These are phyloP conservation scores for Dictyostelium brefeldianum DNA, from an alignment of 78 protist genomes.

Conservation along the genomic window DNA sequence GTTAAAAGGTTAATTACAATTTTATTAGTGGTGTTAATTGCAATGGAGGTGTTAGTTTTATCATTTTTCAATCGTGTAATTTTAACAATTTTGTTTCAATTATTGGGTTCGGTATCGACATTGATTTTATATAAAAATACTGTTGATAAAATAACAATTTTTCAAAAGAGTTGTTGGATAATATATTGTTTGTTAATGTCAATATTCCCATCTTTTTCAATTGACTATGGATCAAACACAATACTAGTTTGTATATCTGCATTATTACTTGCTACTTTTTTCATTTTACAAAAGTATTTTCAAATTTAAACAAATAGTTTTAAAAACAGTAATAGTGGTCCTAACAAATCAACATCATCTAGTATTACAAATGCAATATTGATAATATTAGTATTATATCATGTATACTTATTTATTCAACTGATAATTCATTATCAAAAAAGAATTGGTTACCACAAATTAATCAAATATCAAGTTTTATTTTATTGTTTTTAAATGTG, in stretches of 20 bases:
- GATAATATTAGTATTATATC: slow-evolving; percentile 47
- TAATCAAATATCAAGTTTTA: slow-evolving; percentile 59
- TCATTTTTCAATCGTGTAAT: slow-evolving; percentile 58
- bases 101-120: slow-evolving; percentile 9
- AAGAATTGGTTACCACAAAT: slow-evolving; percentile 71
- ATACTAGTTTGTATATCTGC: slow-evolving; percentile 24
- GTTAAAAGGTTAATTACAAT: neutral
- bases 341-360: neutral
- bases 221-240: slow-evolving; percentile 54
- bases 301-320: neutral
- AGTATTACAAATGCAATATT: neutral
- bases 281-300: neutral
- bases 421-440: slow-evolving; percentile 68
- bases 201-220: slow-evolving; percentile 34
- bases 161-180: slow-evolving; percentile 64
- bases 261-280: neutral
- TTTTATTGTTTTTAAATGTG: slow-evolving; percentile 2
- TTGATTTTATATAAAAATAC: neutral
- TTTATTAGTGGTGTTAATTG: neutral
- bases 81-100: slow-evolving; percentile 5
- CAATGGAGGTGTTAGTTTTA: slow-evolving; percentile 55
- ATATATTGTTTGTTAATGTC: slow-evolving; percentile 49
- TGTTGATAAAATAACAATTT: neutral
- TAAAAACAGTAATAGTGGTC: neutral
- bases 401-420: slow-evolving; percentile 60